phyloP scores from a whole-genome alignment of 495 filamentous ascomycete genomes.

The Penicillium turbatum region DNA sequence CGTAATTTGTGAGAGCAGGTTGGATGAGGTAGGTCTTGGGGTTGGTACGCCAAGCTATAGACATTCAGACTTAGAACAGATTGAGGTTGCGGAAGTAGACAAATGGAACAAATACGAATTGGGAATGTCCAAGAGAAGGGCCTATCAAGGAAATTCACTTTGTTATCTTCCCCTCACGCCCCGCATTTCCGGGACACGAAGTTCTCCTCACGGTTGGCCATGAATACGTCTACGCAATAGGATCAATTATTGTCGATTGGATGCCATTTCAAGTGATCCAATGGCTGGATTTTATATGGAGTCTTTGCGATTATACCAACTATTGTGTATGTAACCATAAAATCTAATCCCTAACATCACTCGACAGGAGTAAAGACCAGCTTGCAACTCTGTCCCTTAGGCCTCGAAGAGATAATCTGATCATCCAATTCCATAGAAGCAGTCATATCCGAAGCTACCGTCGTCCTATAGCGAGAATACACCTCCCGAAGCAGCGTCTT shows the following conservation, averaged over 20 bases:
- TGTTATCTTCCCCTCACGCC: conserved; percentile 25
- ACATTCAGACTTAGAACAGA: too few relatives aligned
- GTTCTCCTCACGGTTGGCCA: not conserved
- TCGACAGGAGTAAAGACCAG: conserved; percentile 37
- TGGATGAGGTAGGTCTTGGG: too few relatives aligned
- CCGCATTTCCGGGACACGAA: conserved; percentile 12
- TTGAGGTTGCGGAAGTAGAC: not conserved
- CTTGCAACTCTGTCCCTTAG: conserved; percentile 51
- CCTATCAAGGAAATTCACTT: not conserved
- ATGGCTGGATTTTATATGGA: too few relatives aligned
- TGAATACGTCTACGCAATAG: too few relatives aligned
- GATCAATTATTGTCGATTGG: too few relatives aligned
- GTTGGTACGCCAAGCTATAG: too few relatives aligned
- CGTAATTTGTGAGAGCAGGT: too few relatives aligned
- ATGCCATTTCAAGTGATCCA: too few relatives aligned
- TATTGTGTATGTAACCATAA: too few relatives aligned
- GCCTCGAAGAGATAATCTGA: conserved; percentile 57
- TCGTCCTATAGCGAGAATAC: conserved; percentile 53
- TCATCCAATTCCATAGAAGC: conserved; percentile 52
- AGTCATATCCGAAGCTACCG: conserved; percentile 48
- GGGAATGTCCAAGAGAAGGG: conserved; percentile 17
- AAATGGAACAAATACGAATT: not conserved
- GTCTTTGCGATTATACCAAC: too few relatives aligned
- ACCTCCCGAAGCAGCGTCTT: conserved; percentile 55
- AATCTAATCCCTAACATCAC: too few relatives aligned